Evolutionary conservation across 371 early-diverging fungal genomes (phyloP).

Genomic region (Mucor plumbeus): DNA sequence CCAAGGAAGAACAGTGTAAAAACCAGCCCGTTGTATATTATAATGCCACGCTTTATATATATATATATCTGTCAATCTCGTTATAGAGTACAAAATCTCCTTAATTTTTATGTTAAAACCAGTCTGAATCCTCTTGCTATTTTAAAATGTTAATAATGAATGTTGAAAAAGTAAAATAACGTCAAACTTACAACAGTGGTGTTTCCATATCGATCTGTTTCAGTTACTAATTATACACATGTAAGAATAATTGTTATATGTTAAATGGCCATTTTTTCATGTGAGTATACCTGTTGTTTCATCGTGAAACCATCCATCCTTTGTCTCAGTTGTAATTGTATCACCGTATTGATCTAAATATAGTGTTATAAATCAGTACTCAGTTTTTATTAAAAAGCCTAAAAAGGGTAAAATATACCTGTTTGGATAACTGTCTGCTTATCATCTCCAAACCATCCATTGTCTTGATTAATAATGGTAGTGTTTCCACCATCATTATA

Average conservation of each 20-base stretch:
- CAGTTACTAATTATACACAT: slow-evolving; percentile 21
- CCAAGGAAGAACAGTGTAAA: no score
- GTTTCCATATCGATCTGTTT: slow-evolving; percentile 43
- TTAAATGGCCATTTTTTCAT: not conserved
- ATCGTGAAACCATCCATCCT: slow-evolving; percentile 47
- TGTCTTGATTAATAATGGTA: slow-evolving; percentile 48
- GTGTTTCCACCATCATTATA: slow-evolving; percentile 18
- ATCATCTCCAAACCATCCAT: slow-evolving; percentile 47
- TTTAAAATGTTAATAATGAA: not conserved
- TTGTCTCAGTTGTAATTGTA: slow-evolving; percentile 32
- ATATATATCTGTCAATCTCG: not conserved
- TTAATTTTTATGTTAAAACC: slow-evolving; percentile 16
- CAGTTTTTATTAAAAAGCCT: not conserved
- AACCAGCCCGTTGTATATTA: no score
- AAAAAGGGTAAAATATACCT: not conserved
- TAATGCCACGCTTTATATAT: no score
- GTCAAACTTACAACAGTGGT: slow-evolving; percentile 32
- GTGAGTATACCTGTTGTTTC: slow-evolving; percentile 27
- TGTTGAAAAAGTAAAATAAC: slow-evolving; percentile 23
- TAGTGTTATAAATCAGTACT: not conserved
- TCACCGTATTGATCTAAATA: slow-evolving; percentile 43
- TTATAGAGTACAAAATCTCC: not conserved
- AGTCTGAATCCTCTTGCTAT: slow-evolving; percentile 23
- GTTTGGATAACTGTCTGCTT: slow-evolving; percentile 38
- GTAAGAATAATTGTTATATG: not conserved